Base-by-base conservation (phyloP, 2,329 filamentous ascomycete genomes). In the Colletotrichum orbiculare region DNA sequence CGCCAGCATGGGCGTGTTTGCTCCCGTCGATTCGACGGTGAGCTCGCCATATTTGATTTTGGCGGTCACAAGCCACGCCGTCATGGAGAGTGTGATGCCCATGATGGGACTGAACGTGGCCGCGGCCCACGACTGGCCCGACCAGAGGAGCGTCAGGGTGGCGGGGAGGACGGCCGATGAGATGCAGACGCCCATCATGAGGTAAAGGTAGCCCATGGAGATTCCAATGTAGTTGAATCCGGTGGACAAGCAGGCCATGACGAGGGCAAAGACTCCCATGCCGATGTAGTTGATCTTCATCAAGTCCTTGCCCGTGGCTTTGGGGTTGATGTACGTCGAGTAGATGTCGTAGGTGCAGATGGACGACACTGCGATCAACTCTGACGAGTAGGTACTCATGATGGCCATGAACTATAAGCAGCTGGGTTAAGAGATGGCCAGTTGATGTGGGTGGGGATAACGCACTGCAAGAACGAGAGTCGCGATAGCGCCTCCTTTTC, bases 121-220 rank as follows among this genome's bases (percentile, higher is more conserved):
- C 1, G 92, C 91, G 75, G 68, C 65, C 68, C 68, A 69, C 3
- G 68, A 68, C 74, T 94, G 91, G 2, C 88, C 86, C 54, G 85
- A 85, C 91, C 91, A 95, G 68, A 92, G 82, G 0, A 96, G 83
- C 0, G 91, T 90, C 66, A 95, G 80, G 0, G 91, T 88, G 0
- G 91, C 90, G 0, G 92, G 92, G 15, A 95, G 82, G 3, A 94
- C 91, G 2, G 91, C 92, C 0, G 89, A 87, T 1, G 89, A 91
- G 71, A 95, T 93, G 71, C 95, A 92, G 57, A 91, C 89, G 8
- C 92, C 92, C 92, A 95, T 95, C 73, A 95, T 85, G 7, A 95
- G 81, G 73, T 94, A 94, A 2, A 94, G 82, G 71, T 93, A 93
- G 11, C 91, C 92, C 90, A 95, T 93, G 6, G 86, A 89, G 61